These are phyloP conservation scores for Gaultheria prostrata DNA, from an alignment of 148 eudicot species.

Conservation along the genomic window DNA sequence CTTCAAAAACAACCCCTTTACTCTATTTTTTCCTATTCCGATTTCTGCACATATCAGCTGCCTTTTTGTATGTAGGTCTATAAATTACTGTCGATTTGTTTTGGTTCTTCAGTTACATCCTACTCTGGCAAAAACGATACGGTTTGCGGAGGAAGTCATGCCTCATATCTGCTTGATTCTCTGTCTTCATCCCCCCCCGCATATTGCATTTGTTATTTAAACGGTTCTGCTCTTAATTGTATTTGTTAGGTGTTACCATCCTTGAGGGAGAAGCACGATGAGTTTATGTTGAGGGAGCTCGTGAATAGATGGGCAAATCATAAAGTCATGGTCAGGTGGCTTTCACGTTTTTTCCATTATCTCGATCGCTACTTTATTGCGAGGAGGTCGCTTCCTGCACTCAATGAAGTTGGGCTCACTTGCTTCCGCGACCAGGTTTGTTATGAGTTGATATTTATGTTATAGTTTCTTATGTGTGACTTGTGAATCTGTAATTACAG, in stretches of 20 bases:
- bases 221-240: neutral
- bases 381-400: constrained; percentile 28
- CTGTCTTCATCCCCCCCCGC: too few relatives aligned
- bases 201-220: neutral
- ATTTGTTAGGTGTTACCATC: constrained; percentile 28
- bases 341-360: constrained; percentile 40
- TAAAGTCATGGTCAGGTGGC: constrained; percentile 44
- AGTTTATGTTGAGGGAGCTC: constrained; percentile 42
- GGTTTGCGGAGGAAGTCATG: neutral
- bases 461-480: neutral
- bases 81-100: neutral
- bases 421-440: constrained; percentile 40
- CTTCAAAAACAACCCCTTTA: neutral
- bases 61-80: neutral
- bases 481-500: neutral
- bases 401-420: constrained; percentile 34
- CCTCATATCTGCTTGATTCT: neutral
- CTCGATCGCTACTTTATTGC: constrained; percentile 42
- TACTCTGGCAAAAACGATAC: neutral
- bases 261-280: constrained; percentile 34
- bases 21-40: neutral
- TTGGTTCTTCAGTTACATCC: neutral
- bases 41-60: neutral
- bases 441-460: neutral
- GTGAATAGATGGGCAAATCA: constrained; percentile 39